A percentile compares a stretch with the other conserved stretches of the same genome.
Conservation (phyloP, 345 rosid species). For the Acer campestre region DNA sequence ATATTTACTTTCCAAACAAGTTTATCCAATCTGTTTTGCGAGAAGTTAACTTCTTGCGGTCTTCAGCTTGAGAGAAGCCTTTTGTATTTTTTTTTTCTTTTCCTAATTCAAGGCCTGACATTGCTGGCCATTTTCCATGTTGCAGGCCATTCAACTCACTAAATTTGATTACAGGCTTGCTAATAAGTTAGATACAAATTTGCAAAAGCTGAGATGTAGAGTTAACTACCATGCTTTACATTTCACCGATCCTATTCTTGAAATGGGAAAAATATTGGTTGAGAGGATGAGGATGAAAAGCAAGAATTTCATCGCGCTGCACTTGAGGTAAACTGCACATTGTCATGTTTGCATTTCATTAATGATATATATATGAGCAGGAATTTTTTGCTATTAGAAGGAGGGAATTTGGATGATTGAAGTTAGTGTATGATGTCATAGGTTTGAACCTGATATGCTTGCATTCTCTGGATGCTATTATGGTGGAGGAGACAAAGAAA, state of each 20-base stretch:
- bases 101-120: neutral
- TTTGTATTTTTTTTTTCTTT: neutral
- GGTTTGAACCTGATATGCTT: constrained; percentile 96
- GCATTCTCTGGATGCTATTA: constrained; percentile 97
- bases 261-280: constrained; percentile 65
- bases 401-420: constrained; percentile 2
- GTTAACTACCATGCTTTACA: constrained; percentile 85
- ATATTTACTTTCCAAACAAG: neutral
- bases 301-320: constrained; percentile 77
- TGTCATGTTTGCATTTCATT: neutral
- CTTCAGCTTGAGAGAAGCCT: neutral
- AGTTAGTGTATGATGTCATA: constrained; percentile 27
- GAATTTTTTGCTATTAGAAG: neutral
- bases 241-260: constrained; percentile 63
- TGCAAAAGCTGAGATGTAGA: constrained; percentile 94
- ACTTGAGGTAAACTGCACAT: constrained; percentile 62
- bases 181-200: constrained; percentile 61
- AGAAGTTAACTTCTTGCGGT: neutral
- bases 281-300: constrained; percentile 71
- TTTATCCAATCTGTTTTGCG: neutral
- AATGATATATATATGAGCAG: neutral
- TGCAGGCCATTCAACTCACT: constrained; percentile 83
- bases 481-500: constrained; percentile 89
- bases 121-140: constrained; percentile 16
- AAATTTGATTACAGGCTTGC: constrained; percentile 94